Percentiles rank a stretch among this genome's conserved stretches.
These are phyloP conservation scores for Solanum tarapatanum DNA, from an alignment of 257 asterid species.

Conservation along the genomic window DNA sequence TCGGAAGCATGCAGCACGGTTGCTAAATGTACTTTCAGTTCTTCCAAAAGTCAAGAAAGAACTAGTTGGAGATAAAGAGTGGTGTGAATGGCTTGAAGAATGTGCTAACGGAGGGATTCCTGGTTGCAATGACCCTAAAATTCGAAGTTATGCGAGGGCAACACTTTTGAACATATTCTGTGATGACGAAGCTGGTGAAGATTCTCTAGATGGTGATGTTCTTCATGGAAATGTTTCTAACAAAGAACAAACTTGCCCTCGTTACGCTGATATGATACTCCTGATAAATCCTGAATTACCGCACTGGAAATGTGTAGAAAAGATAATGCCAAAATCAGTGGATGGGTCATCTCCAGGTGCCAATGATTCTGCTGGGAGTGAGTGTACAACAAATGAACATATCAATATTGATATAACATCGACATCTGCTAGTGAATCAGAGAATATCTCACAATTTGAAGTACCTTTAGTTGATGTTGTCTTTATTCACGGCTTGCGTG, in stretches of 20 bases:
- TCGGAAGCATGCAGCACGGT: conserved; percentile 90
- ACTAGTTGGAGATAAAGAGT: conserved; percentile 48
- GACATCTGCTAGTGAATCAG: conserved; percentile 45
- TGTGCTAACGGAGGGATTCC: conserved; percentile 75
- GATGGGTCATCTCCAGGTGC: conserved; percentile 20
- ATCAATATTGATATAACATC: conserved; percentile 22
- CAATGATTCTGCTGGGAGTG: conserved; percentile 35
- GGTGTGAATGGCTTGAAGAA: conserved; percentile 87
- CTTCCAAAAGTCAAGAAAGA: conserved; percentile 76
- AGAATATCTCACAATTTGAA: conserved; percentile 34
- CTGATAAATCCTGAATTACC: conserved; percentile 76
- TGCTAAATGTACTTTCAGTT: conserved; percentile 71
- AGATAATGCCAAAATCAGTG: conserved; percentile 11
- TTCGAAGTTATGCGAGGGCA: conserved; percentile 91
- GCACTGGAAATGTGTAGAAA: conserved; percentile 76
- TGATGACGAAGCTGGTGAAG: conserved; percentile 28
- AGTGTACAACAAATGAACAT: conserved; percentile 14
- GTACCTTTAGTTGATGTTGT: conserved; percentile 73
- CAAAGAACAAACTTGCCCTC: conserved; percentile 33
- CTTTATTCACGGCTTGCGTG: conserved; percentile 95
- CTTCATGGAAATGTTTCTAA: conserved; percentile 18
- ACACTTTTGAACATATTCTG: conserved; percentile 70
- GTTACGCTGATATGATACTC: conserved; percentile 69
- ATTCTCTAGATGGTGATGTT: conserved; percentile 26
- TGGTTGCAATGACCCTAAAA: conserved; percentile 89